Evolutionary conservation across 805 yeast species (phyloP), one percentile per base, ranked within the genome.

Genomic region (Hanseniaspora vineae): DNA sequence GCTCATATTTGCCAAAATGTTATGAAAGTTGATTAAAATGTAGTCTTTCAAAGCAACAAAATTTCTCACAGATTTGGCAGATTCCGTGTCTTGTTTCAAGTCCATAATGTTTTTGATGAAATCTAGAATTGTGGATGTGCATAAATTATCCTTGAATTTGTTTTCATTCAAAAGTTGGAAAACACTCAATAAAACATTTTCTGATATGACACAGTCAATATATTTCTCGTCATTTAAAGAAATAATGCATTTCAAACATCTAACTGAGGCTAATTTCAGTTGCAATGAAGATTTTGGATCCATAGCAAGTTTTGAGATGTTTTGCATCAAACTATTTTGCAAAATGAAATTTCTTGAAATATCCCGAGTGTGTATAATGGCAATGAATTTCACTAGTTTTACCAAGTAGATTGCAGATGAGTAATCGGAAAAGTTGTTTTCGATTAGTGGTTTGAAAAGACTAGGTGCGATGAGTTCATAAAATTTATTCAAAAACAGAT

Each of bases 91-190:
- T 19, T 44, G 35, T 19, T 31, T 33, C 19, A 20, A 33, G 39
- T 47, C 35, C 14, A 14, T 50, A 51, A n/a, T 46, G 39, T 5
- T 46, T 54, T 77, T 82, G 33, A 80, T 66, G 19, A 89, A 67
- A 58, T 84, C 88, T 43, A 87, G 67, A 52, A 90, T 75, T 6
- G 89, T 75, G 0, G 96, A 87, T 56, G 78, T 83, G 2, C 83
- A 72, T 50, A 88, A 64, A 57, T 80, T 83, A 58, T 84, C 78
- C 37, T 65, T 63, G 31, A 68, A 63, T 6, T 72, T 66, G 10
- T 77, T 73, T 13, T 67, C 71, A 19, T 67, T 63, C 51, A 84
- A 68, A 44, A 77, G 66, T 1, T 61, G 57, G 49, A 84, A 70
- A 33, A 80, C 68, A 18, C 69, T 65, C 3, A 64, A 68, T 46